These are phyloP conservation scores for Vitis amurensis DNA, from an alignment of 164 flowering plant species.

Conservation along the genomic window DNA sequence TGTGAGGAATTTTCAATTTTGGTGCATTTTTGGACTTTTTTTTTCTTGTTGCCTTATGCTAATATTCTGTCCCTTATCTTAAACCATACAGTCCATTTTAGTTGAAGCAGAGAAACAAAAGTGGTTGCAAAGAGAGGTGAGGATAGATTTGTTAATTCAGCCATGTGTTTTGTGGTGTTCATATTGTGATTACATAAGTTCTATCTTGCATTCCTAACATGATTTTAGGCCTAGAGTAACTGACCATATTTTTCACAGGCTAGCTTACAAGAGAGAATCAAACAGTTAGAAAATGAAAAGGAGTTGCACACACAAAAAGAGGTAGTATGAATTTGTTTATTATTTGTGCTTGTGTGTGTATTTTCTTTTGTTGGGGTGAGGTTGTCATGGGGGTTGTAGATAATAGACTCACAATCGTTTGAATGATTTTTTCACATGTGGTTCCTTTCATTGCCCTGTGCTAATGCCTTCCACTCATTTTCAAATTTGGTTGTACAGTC, in stretches of 20 bases:
- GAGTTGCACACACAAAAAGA: conserved; percentile 31
- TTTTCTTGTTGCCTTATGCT: background rate
- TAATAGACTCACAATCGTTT: too few relatives aligned
- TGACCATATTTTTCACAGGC: conserved; percentile 21
- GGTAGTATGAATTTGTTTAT: conserved; percentile 15
- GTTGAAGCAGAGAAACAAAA: conserved; percentile 34
- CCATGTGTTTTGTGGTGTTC: background rate
- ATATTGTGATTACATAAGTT: background rate
- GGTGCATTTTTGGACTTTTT: background rate
- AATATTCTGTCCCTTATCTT: too few relatives aligned
- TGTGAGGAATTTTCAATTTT: too few relatives aligned
- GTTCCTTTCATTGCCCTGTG: too few relatives aligned
- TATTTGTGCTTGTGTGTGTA: too few relatives aligned
- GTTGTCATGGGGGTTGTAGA: too few relatives aligned
- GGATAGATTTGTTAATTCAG: background rate
- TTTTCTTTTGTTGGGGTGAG: too few relatives aligned
- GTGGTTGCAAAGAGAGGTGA: conserved; percentile 45
- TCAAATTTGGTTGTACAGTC: too few relatives aligned
- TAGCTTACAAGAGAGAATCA: conserved; percentile 30
- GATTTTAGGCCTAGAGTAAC: background rate
- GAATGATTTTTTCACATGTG: too few relatives aligned
- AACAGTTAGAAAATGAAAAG: conserved; percentile 30
- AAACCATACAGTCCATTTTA: conserved; percentile 17
- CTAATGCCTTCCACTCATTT: too few relatives aligned
- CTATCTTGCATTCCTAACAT: too few relatives aligned